Conservation (phyloP, 441 rosid genomes). For the Pelargonium australe region DNA sequence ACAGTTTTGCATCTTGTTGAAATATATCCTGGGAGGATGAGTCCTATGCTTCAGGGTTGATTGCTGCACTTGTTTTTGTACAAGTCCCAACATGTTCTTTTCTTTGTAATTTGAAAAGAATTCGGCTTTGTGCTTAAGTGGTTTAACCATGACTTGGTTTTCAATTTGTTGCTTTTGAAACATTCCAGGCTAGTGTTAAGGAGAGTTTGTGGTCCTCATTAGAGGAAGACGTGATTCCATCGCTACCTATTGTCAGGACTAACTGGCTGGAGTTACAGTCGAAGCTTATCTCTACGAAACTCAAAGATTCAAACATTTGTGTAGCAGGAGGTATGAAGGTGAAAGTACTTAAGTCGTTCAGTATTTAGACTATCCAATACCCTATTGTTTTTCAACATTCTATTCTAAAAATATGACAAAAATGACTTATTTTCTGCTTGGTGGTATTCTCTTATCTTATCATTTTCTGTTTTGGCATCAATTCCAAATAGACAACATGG, state of each 20-base stretch:
- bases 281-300: constrained; percentile 53
- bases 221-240: constrained; percentile 90
- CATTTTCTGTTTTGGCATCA: neutral
- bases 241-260: constrained; percentile 58
- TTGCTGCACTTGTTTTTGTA: neutral
- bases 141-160: constrained; percentile 14
- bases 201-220: constrained; percentile 80
- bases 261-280: constrained; percentile 98
- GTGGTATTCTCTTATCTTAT: neutral
- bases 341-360: constrained; percentile 26
- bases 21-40: constrained; percentile 1
- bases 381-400: neutral
- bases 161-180: constrained; percentile 13
- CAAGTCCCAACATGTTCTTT: neutral
- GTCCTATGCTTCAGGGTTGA: constrained; percentile 1
- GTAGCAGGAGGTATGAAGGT: constrained; percentile 96
- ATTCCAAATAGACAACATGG: neutral
- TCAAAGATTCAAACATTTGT: constrained; percentile 77
- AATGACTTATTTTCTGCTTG: constrained; percentile 4
- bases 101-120: neutral
- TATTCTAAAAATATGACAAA: neutral
- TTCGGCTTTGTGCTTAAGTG: constrained; percentile 13
- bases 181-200: constrained; percentile 54
- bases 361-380: constrained; percentile 5
- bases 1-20: constrained; percentile 2